phyloP scores from a whole-genome alignment of 2,329 filamentous ascomycete genomes.

The Aspergillus sp. region DNA sequence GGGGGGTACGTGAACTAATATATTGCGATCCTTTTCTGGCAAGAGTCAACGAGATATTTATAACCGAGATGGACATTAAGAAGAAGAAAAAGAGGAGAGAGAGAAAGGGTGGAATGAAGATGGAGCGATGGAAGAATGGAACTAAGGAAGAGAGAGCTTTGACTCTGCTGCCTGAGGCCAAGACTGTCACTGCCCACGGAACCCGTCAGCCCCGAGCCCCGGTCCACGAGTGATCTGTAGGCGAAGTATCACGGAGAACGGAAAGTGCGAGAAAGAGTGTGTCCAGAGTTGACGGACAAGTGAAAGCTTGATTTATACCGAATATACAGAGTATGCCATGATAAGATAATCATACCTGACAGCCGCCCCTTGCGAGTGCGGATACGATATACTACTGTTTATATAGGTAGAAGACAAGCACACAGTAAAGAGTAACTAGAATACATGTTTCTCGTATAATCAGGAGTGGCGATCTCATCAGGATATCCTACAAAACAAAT shows the following conservation, averaged over 20 bases:
- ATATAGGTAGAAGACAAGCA: too few relatives aligned
- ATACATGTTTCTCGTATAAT: conserved; percentile 11
- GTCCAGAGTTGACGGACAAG: too few relatives aligned
- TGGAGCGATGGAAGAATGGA: neutral
- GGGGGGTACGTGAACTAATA: too few relatives aligned
- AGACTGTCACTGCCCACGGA: neutral
- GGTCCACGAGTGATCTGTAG: neutral
- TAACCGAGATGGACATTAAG: neutral
- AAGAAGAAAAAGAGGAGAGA: too few relatives aligned
- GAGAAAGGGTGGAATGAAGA: neutral
- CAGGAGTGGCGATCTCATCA: conserved; percentile 60
- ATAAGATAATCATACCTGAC: neutral
- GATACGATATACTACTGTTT: neutral
- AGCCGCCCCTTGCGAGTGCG: neutral
- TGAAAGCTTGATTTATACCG: too few relatives aligned
- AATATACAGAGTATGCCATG: neutral
- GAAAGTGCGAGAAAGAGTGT: too few relatives aligned
- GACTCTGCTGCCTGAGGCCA: neutral
- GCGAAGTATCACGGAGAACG: too few relatives aligned
- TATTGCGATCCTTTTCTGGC: too few relatives aligned
- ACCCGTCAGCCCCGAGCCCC: conserved; percentile 1
- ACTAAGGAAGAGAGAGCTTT: neutral
- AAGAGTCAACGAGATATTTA: too few relatives aligned
- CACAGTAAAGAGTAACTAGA: neutral
- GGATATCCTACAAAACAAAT: conserved; percentile 46